Evolutionary conservation across 371 early-diverging fungal genomes (phyloP), one percentile per base, ranked within the genome.

Genomic region (Chytridium lagenaria): DNA sequence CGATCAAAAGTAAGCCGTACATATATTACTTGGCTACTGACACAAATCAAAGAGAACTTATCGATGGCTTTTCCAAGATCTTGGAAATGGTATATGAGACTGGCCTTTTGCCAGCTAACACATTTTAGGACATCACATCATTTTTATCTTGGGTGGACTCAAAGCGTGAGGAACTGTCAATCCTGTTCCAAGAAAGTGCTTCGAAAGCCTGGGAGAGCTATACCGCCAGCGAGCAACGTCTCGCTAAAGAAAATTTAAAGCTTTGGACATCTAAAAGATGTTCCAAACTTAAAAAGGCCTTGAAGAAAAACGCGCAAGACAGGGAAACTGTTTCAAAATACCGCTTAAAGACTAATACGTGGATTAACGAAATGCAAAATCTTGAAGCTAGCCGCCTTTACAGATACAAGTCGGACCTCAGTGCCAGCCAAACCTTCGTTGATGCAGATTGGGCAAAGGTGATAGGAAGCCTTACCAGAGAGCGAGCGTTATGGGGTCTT

Each of bases 401-500:
- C 22, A 88, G 87, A 61, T 86, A 88, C 0, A 72, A 86, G 10
- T 90, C 90, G 76, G 91, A 92, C 64, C 82, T 84, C 85, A 85
- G 70, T 86, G 86, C 0, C 86, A 89, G 59, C 87, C 39, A 88
- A 34, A 85, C 85, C 51, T 89, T 87, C 81, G 84, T 91, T 23
- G 81, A 83, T 33, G 85, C 85, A 55, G 90, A 92, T 69, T 92
- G 93, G 93, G 78, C 82, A 31, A 85, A 85, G 30, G 72, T 89
- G 5, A 80, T 87, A n/a, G 39, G 34, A 31, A 50, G 63, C 85
- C 66, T 82, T 85, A 19, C 77, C 26, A 75, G 89, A 3, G 91
- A 91, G 67, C 85, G 90, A 16, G 88, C 90, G 0, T 74, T 92
- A 28, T 91, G 91, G 91, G 90, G 89, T 0, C 78, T 77, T 40